Conservation (phyloP, 2,329 filamentous ascomycete genomes). For the Neoarthrinium moseri region DNA sequence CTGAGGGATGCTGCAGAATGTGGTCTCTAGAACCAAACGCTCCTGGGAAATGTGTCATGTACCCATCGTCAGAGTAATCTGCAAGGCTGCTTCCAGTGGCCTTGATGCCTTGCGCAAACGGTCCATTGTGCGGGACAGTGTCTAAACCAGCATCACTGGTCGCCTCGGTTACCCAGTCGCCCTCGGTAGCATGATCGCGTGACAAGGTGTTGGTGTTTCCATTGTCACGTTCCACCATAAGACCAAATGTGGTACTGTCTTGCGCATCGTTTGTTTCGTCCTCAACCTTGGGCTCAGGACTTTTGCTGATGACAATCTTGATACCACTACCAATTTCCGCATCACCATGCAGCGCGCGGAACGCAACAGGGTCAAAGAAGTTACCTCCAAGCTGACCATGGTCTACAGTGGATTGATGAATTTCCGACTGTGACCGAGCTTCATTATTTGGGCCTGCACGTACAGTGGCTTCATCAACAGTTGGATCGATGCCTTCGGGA, state of each 20-base stretch:
- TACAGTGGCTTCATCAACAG: constrained; percentile 6
- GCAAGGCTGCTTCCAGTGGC: constrained; percentile 42
- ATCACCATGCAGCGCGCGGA: not conserved
- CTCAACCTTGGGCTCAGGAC: not conserved
- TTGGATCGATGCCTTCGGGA: constrained; percentile 6
- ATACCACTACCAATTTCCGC: constrained; percentile 11
- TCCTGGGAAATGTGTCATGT: constrained; percentile 1
- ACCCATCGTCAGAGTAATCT: constrained; percentile 37
- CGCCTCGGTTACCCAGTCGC: constrained; percentile 37
- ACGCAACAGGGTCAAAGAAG: constrained; percentile 10
- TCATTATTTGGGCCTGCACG: not conserved
- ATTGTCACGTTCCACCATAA: not conserved
- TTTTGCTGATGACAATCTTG: constrained; percentile 17
- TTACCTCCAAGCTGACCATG: constrained; percentile 3
- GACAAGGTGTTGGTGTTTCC: not conserved
- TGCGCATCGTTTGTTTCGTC: not conserved
- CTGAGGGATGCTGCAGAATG: constrained; percentile 18
- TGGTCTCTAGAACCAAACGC: constrained; percentile 16
- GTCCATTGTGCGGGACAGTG: not conserved
- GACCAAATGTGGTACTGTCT: constrained; percentile 2
- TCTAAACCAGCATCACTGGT: constrained; percentile 26
- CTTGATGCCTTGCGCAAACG: constrained; percentile 14
- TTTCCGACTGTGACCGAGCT: too few species aligned
- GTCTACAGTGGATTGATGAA: not conserved
- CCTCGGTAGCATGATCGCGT: constrained; percentile 24